Base-by-base conservation (phyloP, 2,329 filamentous ascomycete species). In the Stylonectria norvegica region DNA sequence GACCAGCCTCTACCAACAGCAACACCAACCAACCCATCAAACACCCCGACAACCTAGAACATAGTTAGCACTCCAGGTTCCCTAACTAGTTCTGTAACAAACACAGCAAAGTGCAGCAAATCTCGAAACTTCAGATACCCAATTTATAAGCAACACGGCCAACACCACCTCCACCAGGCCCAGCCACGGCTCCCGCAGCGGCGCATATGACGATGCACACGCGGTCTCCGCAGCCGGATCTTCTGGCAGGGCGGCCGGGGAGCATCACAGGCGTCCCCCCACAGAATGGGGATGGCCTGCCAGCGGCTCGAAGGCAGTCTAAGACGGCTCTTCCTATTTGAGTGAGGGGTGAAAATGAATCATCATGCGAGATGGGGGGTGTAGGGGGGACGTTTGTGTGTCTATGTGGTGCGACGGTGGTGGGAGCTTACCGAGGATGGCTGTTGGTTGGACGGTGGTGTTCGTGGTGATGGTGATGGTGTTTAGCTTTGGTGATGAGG, bases 271-370 rank as follows among this genome's bases (percentile, higher is more conserved):
- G 27, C 7, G n/a, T n/a, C 27, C 27, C 7, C 7, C 5, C 6
- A 14, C 7, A 29, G 27, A 29, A 14, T 6, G n/a, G n/a, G 27
- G 16, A 22, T 37, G 38, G n/a, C n/a, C n/a, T n/a, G n/a, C 45
- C 43, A 41, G 15, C 12, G 38, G 36, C 53, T 52, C 56, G 56
- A 42, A 51, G 55, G 58, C 53, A 49, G 67, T 70, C 67, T 70
- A 58, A 70, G 65, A 70, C 67, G 67, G 67, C 67, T 70, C 67
- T 70, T 70, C 67, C 67, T 70, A 65, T 60, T 36, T 50, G 50
- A 53, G 55, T 49, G 48, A 58, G 66, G 65, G 64, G 64, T 64
- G 56, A 55, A 65, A 61, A 56, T 48, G 58, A 57, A 55, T 67
- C 67, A 69, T 69, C 67, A 69, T 68, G 50, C 56, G 56, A 55